Percentiles rank a stretch among this genome's conserved stretches.
Evolutionary conservation across 2,329 filamentous ascomycete species (phyloP).

Genomic region (Fusarium nurragi): DNA sequence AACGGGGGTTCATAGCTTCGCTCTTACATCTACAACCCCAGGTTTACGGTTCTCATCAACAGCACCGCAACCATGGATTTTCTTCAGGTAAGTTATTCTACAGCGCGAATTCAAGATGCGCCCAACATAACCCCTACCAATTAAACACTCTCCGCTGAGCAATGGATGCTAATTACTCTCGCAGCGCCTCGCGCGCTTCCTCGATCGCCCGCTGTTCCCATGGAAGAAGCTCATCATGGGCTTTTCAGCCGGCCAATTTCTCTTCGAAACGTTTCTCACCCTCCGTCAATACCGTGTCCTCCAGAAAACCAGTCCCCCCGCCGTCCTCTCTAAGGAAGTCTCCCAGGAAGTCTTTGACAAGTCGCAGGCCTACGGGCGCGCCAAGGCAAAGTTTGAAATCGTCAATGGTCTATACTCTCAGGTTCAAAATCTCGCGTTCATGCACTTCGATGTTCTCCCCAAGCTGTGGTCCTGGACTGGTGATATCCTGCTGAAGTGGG

Average conservation of each 20-base stretch:
- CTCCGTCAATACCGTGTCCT: conserved; percentile 90
- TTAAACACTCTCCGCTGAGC: background rate
- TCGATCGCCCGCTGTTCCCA: conserved; percentile 92
- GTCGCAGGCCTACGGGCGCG: conserved; percentile 93
- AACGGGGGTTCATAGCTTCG: conserved; percentile 25
- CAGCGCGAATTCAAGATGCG: background rate
- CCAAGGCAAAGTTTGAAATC: conserved; percentile 91
- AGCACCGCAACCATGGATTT: conserved; percentile 55
- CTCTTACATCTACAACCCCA: conserved; percentile 38
- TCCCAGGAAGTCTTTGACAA: conserved; percentile 93
- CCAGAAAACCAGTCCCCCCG: conserved; percentile 80
- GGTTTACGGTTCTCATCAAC: conserved; percentile 32
- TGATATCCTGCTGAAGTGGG: conserved; percentile 74
- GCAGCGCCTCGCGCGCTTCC: conserved; percentile 79
- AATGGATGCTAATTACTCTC: conserved; percentile 33
- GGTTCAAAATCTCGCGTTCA: conserved; percentile 86
- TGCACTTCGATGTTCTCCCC: conserved; percentile 90
- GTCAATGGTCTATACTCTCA: conserved; percentile 84
- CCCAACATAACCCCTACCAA: background rate
- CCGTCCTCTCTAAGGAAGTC: conserved; percentile 88
- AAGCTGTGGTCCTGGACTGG: conserved; percentile 89
- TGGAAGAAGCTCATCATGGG: conserved; percentile 97
- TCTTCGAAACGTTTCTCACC: conserved; percentile 89
- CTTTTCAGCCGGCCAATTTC: conserved; percentile 91
- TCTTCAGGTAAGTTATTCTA: conserved; percentile 52